These are phyloP conservation scores for Dacryopinax primogenitus DNA, from an alignment of 768 basidiomycete species.

Conservation along the genomic window DNA sequence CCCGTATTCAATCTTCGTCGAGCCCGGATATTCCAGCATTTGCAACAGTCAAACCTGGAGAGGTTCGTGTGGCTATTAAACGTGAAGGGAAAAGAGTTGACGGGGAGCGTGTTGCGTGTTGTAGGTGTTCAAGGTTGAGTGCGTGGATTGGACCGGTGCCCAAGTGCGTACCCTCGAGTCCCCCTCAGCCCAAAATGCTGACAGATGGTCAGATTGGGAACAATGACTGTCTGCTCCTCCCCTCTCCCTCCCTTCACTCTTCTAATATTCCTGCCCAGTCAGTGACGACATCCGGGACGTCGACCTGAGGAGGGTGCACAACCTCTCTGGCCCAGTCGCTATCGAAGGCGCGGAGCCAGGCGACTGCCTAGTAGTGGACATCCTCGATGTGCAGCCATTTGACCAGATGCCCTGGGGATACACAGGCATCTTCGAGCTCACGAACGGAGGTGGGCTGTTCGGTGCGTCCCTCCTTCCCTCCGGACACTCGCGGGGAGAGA, in stretches of 20 bases:
- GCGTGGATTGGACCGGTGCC: constrained; percentile 70
- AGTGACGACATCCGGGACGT: constrained; percentile 57
- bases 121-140: constrained; percentile 58
- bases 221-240: constrained; percentile 43
- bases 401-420: constrained; percentile 76
- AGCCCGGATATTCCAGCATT: constrained; percentile 55
- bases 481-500: background rate
- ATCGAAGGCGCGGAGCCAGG: constrained; percentile 68
- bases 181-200: background rate
- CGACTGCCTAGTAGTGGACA: constrained; percentile 66
- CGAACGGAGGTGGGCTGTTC: constrained; percentile 61
- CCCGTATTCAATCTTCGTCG: constrained; percentile 2
- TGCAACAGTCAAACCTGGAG: constrained; percentile 49
- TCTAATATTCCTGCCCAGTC: constrained; percentile 25
- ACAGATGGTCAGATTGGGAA: constrained; percentile 43
- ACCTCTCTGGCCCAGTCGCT: constrained; percentile 62
- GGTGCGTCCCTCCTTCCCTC: constrained; percentile 36
- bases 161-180: constrained; percentile 18
- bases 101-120: background rate
- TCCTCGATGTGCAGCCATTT: constrained; percentile 57
- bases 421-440: constrained; percentile 65
- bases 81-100: background rate
- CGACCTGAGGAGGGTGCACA: constrained; percentile 53
- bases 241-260: background rate
- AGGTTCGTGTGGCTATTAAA: constrained; percentile 27